phyloP scores from a whole-genome alignment of 164 flowering plant species.

The Annona cherimola region DNA sequence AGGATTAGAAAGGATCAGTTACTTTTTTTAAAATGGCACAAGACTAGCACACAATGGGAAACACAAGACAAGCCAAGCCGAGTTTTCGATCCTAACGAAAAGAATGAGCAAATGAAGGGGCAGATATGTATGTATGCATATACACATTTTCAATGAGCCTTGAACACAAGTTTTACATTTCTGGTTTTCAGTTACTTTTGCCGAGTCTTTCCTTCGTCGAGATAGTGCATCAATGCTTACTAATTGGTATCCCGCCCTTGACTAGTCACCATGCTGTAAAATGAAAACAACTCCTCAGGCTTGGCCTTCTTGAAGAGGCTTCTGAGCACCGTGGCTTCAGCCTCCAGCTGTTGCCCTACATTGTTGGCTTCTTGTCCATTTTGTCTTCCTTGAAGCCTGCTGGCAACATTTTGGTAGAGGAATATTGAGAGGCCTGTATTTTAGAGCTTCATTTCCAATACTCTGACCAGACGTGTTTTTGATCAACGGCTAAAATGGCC shows the following conservation, averaged over 20 bases:
- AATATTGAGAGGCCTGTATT: slow-evolving; percentile 25
- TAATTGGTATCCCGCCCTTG: background rate
- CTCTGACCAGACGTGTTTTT: slow-evolving; percentile 48
- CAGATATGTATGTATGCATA: too few species aligned
- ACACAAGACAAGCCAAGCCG: too few species aligned
- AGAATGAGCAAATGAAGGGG: too few species aligned
- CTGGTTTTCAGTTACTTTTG: background rate
- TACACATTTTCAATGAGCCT: too few species aligned
- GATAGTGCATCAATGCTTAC: background rate
- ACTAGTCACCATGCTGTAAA: slow-evolving; percentile 17
- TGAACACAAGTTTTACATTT: too few species aligned
- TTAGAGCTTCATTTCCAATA: slow-evolving; percentile 72
- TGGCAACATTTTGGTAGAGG: slow-evolving; percentile 10
- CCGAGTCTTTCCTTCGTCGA: background rate
- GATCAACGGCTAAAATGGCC: slow-evolving; percentile 51
- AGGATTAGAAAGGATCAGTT: too few species aligned
- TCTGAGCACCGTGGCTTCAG: slow-evolving; percentile 25
- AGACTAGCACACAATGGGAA: too few species aligned
- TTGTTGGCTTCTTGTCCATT: background rate
- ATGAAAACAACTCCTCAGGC: slow-evolving; percentile 49
- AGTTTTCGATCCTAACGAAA: too few species aligned
- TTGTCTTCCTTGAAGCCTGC: slow-evolving; percentile 13
- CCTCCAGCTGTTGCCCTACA: slow-evolving; percentile 1
- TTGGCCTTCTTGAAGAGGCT: slow-evolving; percentile 65
- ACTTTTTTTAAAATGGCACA: too few species aligned